A percentile compares a stretch with the other conserved stretches of the same genome.
phyloP scores from a whole-genome alignment of 2,329 filamentous ascomycete species.

The Aspergillus costaricaensis region DNA sequence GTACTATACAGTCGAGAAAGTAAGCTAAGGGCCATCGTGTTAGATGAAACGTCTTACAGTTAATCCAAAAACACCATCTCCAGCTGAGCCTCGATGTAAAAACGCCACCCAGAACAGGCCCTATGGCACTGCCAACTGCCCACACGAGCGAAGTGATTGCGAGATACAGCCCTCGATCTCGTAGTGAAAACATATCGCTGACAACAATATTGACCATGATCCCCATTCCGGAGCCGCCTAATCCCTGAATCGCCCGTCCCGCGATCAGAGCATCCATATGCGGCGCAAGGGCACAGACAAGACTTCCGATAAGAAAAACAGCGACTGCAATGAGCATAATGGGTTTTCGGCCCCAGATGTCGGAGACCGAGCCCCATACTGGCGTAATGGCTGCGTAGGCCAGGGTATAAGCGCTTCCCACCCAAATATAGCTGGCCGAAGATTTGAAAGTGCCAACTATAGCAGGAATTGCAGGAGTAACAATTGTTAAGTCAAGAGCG shows the following conservation, averaged over 20 bases:
- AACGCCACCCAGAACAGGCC: conserved; percentile 55
- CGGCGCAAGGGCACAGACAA: conserved; percentile 50
- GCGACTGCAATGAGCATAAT: conserved; percentile 39
- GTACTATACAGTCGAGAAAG: conserved; percentile 24
- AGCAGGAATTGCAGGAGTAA: conserved; percentile 59
- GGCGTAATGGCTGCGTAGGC: conserved; percentile 45
- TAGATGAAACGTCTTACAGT: conserved; percentile 25
- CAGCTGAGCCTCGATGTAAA: conserved; percentile 46
- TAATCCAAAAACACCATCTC: conserved; percentile 60
- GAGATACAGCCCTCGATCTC: conserved; percentile 51
- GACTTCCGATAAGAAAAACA: conserved; percentile 51
- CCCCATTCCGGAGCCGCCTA: conserved; percentile 54
- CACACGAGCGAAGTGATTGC: conserved; percentile 55
- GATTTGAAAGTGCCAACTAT: conserved; percentile 56
- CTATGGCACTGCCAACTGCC: conserved; percentile 55
- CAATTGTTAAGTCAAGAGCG: conserved; percentile 48
- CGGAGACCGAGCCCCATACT: conserved; percentile 43
- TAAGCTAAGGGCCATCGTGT: too few species aligned
- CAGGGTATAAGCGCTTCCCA: conserved; percentile 55
- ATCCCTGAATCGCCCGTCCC: conserved; percentile 55
- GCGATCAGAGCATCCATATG: conserved; percentile 55
- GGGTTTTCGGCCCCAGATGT: conserved; percentile 61
- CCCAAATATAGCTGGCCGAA: conserved; percentile 54
- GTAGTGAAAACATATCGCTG: conserved; percentile 55
- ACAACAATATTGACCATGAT: conserved; percentile 56